These are phyloP conservation scores for Boletus rubropictus DNA, from an alignment of 768 basidiomycete species.

Conservation along the genomic window DNA sequence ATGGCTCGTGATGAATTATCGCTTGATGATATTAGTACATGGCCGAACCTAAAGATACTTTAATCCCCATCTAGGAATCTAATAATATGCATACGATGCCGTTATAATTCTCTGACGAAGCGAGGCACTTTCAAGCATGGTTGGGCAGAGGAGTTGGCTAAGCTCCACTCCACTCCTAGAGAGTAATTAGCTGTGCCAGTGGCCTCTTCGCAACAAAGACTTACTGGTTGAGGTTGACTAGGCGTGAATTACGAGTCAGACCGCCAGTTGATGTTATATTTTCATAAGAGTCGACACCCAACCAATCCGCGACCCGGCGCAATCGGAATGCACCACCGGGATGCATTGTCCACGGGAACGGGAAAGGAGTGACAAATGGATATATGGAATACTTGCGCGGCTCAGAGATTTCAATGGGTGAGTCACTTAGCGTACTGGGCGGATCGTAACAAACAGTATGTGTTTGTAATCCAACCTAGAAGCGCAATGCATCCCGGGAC, in stretches of 20 bases:
- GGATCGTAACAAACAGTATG: slow-evolving; percentile 29
- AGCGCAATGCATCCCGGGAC: not conserved
- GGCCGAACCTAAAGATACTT: slow-evolving; percentile 45
- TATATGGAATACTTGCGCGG: slow-evolving; percentile 54
- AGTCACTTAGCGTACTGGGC: slow-evolving; percentile 22
- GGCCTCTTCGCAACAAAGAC: slow-evolving; percentile 7
- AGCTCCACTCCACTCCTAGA: slow-evolving; percentile 18
- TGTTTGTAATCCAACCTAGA: slow-evolving; percentile 13
- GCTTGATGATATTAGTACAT: slow-evolving; percentile 46
- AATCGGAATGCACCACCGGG: slow-evolving; percentile 48
- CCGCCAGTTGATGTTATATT: slow-evolving; percentile 34
- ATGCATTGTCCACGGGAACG: slow-evolving; percentile 44
- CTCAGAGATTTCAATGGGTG: slow-evolving; percentile 27
- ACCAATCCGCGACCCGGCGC: slow-evolving; percentile 59
- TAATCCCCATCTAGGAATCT: slow-evolving; percentile 1
- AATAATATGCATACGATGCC: slow-evolving; percentile 34
- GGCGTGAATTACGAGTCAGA: slow-evolving; percentile 31
- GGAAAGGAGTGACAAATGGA: slow-evolving; percentile 52
- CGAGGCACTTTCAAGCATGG: not conserved
- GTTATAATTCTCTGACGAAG: slow-evolving; percentile 24
- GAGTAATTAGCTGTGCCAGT: slow-evolving; percentile 4
- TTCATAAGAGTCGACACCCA: slow-evolving; percentile 34
- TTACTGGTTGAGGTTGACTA: slow-evolving; percentile 36
- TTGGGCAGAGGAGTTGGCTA: slow-evolving; percentile 7
- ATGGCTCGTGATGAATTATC: slow-evolving; percentile 31